Base-by-base conservation (phyloP, 192 early-diverging fungal genomes). In the Coemansia sp. region DNA sequence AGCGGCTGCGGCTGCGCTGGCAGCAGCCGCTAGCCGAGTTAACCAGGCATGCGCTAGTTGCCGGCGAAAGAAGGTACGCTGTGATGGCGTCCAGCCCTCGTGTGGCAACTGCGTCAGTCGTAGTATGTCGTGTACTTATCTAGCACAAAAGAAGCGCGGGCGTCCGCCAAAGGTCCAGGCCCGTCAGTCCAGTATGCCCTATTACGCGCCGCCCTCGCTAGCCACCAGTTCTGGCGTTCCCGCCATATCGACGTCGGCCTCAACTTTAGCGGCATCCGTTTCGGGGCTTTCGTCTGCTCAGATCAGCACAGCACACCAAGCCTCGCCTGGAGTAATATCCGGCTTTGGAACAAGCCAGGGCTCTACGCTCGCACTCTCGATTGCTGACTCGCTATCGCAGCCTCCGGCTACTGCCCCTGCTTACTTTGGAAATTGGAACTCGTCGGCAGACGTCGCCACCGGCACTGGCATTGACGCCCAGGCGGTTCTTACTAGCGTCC, bases 21-120 rank as follows among this genome's bases (percentile, higher is more conserved):
- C 55, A 5, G 59, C 73, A 19, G 42, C 67, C 21, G 32, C 55
- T 7, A 62, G 44, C 21, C 42, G 81, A 29, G 81, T 78, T 55
- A 80, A 66, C 67, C 78, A 80, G 65, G 83, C 83, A 15, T 85
- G 83, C 36, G 86, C 84, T 6, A 78, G 74, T 37, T 87, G 86
- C 39, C 73, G 85, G 27, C 63, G 75, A 63, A 82, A 82, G 34
- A 87, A 87, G 74, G 71, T 85, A 46, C 85, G 84, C 29, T 87
- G 86, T 60, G 82, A 87, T 45, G 86, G 84, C 50, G 58, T 60
- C 12, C 73, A 80, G 64, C 86, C 86, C 12, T 62, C 73, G 8
- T 87, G 86, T 39, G 62, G 64, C 45, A 85, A 87, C 73, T 87
- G 86, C 69, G 39, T 74, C 10, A 65, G 45, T 17, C 77, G 77